These are phyloP conservation scores for Corniculantispora saksenae DNA, from an alignment of 2,329 filamentous ascomycete species.

Conservation along the genomic window DNA sequence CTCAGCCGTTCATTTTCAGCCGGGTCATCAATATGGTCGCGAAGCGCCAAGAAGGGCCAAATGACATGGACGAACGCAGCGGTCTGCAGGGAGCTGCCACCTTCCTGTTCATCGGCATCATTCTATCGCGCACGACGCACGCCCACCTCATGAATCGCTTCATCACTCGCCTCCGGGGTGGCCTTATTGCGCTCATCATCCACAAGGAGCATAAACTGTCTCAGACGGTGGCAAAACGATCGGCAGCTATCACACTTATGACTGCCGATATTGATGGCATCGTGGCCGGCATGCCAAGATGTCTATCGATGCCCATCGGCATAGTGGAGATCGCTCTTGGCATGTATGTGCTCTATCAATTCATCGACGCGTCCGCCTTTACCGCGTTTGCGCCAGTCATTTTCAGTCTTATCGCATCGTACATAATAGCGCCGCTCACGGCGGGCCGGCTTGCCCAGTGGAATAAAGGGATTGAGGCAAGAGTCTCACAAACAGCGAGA, in stretches of 20 bases:
- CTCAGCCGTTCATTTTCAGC: neutral
- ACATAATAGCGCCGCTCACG: neutral
- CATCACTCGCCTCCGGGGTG: conserved; percentile 34
- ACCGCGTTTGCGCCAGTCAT: neutral
- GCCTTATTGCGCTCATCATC: conserved; percentile 47
- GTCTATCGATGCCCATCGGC: neutral
- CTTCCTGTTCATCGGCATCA: neutral
- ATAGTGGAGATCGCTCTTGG: neutral
- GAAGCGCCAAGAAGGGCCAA: conserved; percentile 22
- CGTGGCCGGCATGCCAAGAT: neutral
- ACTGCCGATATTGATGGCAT: conserved; percentile 10
- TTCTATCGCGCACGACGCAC: neutral
- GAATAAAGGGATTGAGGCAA: neutral
- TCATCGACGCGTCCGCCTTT: neutral
- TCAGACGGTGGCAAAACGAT: conserved; percentile 31
- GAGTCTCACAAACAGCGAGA: neutral
- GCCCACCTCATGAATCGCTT: conserved; percentile 23
- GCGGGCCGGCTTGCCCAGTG: neutral
- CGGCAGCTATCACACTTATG: conserved; percentile 13
- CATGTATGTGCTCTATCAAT: conserved; percentile 1
- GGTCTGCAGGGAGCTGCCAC: neutral
- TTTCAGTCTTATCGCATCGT: neutral
- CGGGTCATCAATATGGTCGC: conserved; percentile 23
- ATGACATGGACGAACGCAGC: neutral
- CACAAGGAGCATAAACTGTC: conserved; percentile 41